phyloP scores from a whole-genome alignment of 805 yeast species.

The Aciculoconidium aculeatum region DNA sequence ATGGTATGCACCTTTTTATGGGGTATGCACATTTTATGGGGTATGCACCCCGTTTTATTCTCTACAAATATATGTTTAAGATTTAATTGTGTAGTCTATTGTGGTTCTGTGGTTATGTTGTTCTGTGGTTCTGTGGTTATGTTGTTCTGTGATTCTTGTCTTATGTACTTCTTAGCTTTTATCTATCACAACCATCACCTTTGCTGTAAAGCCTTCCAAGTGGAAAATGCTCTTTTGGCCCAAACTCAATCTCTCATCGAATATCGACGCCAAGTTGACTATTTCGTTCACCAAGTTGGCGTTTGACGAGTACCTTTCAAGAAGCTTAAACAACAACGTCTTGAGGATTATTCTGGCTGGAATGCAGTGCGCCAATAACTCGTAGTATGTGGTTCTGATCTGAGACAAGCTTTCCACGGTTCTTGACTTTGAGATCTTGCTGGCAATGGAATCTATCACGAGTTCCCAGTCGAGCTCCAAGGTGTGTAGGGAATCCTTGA shows the following conservation, averaged over 20 bases:
- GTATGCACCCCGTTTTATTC: too few species aligned
- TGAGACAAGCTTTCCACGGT: constrained; percentile 57
- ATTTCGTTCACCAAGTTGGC: constrained; percentile 37
- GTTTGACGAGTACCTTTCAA: constrained; percentile 20
- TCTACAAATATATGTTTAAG: too few species aligned
- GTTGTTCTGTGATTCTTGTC: constrained; percentile 1
- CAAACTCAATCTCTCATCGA: constrained; percentile 79
- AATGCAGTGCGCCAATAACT: constrained; percentile 85
- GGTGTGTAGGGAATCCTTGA: constrained; percentile 38
- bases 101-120: too few species aligned
- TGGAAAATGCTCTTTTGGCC: constrained; percentile 92
- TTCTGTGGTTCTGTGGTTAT: too few species aligned
- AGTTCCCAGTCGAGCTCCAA: constrained; percentile 85
- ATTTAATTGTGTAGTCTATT: too few species aligned
- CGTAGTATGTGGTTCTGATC: constrained; percentile 68
- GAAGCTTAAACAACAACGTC: constrained; percentile 41
- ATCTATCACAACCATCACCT: constrained; percentile 74
- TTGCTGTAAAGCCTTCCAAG: constrained; percentile 89
- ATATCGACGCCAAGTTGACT: constrained; percentile 55
- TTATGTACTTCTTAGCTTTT: constrained; percentile 7
- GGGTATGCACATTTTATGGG: too few species aligned
- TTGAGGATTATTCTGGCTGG: constrained; percentile 82
- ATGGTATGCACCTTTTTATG: too few species aligned
- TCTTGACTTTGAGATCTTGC: constrained; percentile 52
- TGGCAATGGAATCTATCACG: constrained; percentile 65